Evolutionary conservation across 1,139 yeast genomes (phyloP).

Genomic region (Sugiyamaella xylanicola): DNA sequence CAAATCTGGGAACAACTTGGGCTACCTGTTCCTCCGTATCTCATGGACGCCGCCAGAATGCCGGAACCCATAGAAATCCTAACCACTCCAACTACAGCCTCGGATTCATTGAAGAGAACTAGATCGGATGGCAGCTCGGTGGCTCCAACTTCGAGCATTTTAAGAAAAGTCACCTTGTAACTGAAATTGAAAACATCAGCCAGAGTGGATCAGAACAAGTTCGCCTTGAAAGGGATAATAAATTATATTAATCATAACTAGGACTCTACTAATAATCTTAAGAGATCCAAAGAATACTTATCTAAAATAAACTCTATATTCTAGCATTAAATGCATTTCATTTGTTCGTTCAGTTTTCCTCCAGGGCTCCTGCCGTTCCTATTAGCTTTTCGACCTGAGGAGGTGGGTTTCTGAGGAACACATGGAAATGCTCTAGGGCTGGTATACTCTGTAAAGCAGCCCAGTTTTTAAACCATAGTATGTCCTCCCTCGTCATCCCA

Average conservation of each 20-base stretch:
- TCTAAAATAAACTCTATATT: slow-evolving; percentile 3
- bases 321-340: not conserved
- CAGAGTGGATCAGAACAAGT: too few relatives aligned
- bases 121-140: not conserved
- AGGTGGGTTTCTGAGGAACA: slow-evolving; percentile 38
- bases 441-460: slow-evolving; percentile 45
- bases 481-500: slow-evolving; percentile 32
- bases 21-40: slow-evolving; percentile 1
- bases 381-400: slow-evolving; percentile 29
- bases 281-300: too few relatives aligned
- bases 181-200: too few relatives aligned
- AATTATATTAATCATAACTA: not conserved
- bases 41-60: not conserved
- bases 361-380: slow-evolving; percentile 30
- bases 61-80: not conserved
- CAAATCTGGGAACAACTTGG: slow-evolving; percentile 7
- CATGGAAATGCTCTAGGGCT: slow-evolving; percentile 47
- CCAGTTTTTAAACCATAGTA: slow-evolving; percentile 48
- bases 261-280: too few relatives aligned
- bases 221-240: not conserved
- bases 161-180: not conserved
- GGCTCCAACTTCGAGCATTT: not conserved
- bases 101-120: not conserved
- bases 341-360: not conserved
- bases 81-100: not conserved